These are phyloP conservation scores for Hypoxylon crocopeplum DNA, from an alignment of 495 filamentous ascomycete genomes.

Conservation along the genomic window DNA sequence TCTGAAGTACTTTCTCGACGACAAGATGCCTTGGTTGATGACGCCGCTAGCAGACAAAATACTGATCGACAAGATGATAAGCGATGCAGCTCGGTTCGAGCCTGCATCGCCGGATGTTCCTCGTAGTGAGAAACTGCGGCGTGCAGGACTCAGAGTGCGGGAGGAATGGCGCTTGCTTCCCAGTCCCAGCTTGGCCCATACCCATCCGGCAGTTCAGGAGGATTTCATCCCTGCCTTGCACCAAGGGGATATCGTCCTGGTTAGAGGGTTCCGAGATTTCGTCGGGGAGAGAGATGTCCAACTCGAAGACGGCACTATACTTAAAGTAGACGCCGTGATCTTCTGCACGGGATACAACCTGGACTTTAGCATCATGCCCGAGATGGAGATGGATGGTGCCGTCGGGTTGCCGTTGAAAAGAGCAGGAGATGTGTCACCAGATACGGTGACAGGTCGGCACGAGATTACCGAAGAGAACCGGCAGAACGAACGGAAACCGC, in stretches of 20 bases:
- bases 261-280: constrained; percentile 29
- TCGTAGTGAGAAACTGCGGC: constrained; percentile 6
- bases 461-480: background rate
- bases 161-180: constrained; percentile 25
- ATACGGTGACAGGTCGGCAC: background rate
- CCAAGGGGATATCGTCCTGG: constrained; percentile 23
- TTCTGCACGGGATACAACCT: constrained; percentile 38
- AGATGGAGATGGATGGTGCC: constrained; percentile 28
- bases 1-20: constrained; percentile 26
- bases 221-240: constrained; percentile 30
- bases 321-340: constrained; percentile 39
- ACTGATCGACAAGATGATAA: constrained; percentile 25
- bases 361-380: constrained; percentile 35
- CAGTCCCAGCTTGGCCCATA: constrained; percentile 18
- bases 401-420: constrained; percentile 15
- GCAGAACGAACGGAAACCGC: background rate
- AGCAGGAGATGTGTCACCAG: background rate
- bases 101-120: background rate
- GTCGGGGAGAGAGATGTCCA: constrained; percentile 15
- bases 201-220: constrained; percentile 23
- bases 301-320: constrained; percentile 20
- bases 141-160: constrained; percentile 6
- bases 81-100: constrained; percentile 18
- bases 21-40: constrained; percentile 27
- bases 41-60: constrained; percentile 10